Base-by-base conservation (phyloP, 495 filamentous ascomycete species). In the Neurospora sp. region DNA sequence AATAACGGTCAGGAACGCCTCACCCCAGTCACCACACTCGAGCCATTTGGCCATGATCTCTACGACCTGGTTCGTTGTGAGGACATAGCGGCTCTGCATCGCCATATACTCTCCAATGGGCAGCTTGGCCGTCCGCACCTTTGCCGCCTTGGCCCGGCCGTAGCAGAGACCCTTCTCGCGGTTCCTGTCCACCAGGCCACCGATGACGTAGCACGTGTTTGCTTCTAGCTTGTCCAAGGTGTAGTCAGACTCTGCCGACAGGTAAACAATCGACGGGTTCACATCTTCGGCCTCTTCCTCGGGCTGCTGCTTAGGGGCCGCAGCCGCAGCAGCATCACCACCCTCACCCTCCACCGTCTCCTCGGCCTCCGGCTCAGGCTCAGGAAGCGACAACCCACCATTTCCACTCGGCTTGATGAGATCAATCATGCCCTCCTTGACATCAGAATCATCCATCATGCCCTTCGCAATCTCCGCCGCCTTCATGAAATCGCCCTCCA, bases 31-130 rank as follows among this genome's bases (percentile, higher is more conserved):
- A 0, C 91, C 90, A 38, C 87, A 85, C 75, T 97, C 93, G 71
- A 99, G 76, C 93, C 96, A 99, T 73, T 89, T 88, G 39, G 96
- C 78, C 92, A 99, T 97, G 74, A 99, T 98, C 80, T 98, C 96
- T 53, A 92, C 86, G 1, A 99, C 96, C 78, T 99, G 96, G 77
- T 98, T 98, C 14, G 94, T 97, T 7, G 94, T 89, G 59, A 99
- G 82, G 3, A 99, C 91, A 72, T 88, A 87, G 16, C 96, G 89
- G 73, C 90, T 92, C 38, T 89, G 83, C 93, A 99, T 96, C 70
- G 91, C 85, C 85, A 99, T 91, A 75, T 91, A 98, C 20, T 98
- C 89, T 3, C 93, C 92, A 77, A 99, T 98, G 0, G 96, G 96
- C 31, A 99, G 79, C 80, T 92, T 95, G 0, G 95, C 96, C 0